Evolutionary conservation across 1,139 yeast genomes (phyloP).

Genomic region (Schizosaccharomyces versatilis): DNA sequence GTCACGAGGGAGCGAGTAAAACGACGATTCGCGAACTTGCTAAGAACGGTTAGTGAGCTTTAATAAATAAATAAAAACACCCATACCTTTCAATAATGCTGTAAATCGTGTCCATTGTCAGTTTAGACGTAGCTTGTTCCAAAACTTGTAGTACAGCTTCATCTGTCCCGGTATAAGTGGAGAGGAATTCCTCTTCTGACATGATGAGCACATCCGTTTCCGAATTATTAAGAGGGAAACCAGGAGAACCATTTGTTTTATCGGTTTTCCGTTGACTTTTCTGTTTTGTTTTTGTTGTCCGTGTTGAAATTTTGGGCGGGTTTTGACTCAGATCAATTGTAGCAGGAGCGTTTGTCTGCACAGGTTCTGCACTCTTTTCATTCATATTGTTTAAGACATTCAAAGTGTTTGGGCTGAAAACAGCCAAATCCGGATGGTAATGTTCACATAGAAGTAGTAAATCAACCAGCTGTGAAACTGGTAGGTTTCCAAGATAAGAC

Average conservation of each 20-base stretch:
- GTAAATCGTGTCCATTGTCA: neutral
- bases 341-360: neutral
- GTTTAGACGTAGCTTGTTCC: neutral
- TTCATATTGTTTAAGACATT: neutral
- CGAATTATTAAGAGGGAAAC: too few species aligned
- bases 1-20: neutral
- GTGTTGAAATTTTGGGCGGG: neutral
- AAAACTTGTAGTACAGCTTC: neutral
- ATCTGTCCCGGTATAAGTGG: neutral
- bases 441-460: slow-evolving; percentile 17
- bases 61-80: neutral
- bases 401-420: slow-evolving; percentile 12
- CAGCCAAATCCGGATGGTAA: slow-evolving; percentile 11
- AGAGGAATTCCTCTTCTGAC: neutral
- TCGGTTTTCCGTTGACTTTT: too few species aligned
- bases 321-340: neutral
- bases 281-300: neutral
- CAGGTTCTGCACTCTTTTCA: neutral
- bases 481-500: slow-evolving; percentile 22
- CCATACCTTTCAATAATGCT: neutral
- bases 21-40: neutral
- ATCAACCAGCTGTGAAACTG: slow-evolving; percentile 24
- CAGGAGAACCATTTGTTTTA: too few species aligned
- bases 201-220: too few species aligned
- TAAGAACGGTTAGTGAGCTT: neutral